Conservation (phyloP, 2,329 filamentous ascomycete genomes). For the Ophiosphaerella narmari region DNA sequence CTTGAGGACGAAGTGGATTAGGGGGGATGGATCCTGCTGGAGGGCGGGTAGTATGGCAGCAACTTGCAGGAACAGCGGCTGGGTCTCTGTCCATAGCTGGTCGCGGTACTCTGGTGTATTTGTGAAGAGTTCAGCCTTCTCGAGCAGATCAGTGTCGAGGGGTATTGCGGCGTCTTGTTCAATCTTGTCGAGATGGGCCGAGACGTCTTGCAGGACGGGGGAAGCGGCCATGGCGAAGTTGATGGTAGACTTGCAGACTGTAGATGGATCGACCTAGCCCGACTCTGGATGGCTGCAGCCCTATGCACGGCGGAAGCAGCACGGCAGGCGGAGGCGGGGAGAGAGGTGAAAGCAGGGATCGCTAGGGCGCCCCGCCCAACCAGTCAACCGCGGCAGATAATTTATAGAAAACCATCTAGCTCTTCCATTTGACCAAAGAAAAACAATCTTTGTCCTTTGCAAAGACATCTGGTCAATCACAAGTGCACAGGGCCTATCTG, state of each 20-base stretch:
- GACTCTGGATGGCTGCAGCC: constrained; percentile 31
- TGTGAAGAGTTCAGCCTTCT: constrained; percentile 54
- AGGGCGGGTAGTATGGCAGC: constrained; percentile 57
- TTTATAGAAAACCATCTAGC: background rate
- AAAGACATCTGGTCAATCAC: no score
- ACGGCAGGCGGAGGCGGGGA: constrained; percentile 8
- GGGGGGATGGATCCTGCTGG: constrained; percentile 62
- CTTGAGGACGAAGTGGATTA: constrained; percentile 58
- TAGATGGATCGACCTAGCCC: constrained; percentile 14
- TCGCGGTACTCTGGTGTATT: constrained; percentile 38
- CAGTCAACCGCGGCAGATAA: constrained; percentile 18
- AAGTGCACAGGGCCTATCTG: background rate
- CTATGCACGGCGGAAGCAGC: background rate
- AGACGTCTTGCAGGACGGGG: constrained; percentile 36
- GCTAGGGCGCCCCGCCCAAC: constrained; percentile 28
- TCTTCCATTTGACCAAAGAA: no score
- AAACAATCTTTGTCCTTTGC: background rate
- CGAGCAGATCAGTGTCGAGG: constrained; percentile 56
- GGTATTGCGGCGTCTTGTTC: constrained; percentile 50
- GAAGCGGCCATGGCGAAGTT: constrained; percentile 24
- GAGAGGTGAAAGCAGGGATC: constrained; percentile 11
- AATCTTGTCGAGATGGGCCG: constrained; percentile 52
- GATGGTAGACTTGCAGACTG: background rate
- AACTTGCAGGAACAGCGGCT: constrained; percentile 51
- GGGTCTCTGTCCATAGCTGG: constrained; percentile 34